A percentile compares a stretch with the other conserved stretches of the same genome.
Conservation (phyloP, 1,284 basidiomycete species). For the Heliocybe sulcata region DNA sequence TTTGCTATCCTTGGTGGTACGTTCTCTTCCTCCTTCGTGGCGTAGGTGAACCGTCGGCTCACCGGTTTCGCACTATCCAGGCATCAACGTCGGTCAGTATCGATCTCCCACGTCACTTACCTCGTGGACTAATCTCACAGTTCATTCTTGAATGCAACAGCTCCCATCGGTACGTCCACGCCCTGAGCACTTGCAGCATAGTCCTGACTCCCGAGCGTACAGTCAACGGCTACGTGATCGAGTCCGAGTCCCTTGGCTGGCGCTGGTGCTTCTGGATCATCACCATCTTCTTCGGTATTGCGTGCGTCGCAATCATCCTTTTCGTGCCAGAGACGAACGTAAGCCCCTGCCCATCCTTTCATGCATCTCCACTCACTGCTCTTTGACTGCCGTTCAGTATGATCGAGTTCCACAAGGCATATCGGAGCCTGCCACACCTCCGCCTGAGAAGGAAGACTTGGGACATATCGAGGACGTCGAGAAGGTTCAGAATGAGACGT, state of each 20-base stretch:
- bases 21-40: neutral
- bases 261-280: constrained; percentile 37
- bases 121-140: neutral
- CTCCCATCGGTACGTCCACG: no score
- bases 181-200: no score
- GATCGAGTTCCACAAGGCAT: neutral
- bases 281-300: constrained; percentile 29
- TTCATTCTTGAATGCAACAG: no score
- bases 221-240: constrained; percentile 23
- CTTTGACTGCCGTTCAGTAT: neutral
- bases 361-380: neutral
- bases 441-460: neutral
- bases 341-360: constrained; percentile 4
- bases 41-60: neutral
- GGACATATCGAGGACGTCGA: neutral
- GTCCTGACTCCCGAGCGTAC: no score
- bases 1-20: neutral
- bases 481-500: neutral
- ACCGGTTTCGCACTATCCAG: neutral
- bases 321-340: constrained; percentile 32
- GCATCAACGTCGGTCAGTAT: neutral
- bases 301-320: constrained; percentile 27
- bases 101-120: neutral
- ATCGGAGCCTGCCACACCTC: neutral
- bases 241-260: constrained; percentile 27